phyloP scores from a whole-genome alignment of 768 basidiomycete genomes.

The Russula dissimulans region DNA sequence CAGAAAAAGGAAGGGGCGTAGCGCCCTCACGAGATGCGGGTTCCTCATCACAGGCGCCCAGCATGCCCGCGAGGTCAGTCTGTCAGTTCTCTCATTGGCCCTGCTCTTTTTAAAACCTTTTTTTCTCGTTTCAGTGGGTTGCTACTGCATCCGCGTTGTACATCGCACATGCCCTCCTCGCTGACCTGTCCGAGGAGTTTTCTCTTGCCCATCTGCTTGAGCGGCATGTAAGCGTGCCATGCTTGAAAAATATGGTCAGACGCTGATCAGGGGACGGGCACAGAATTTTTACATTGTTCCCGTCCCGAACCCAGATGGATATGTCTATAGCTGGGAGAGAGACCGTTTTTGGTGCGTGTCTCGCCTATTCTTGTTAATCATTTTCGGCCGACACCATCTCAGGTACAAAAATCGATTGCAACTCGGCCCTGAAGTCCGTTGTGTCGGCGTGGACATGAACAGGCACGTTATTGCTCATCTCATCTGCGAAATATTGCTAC shows the following conservation, averaged over 20 bases:
- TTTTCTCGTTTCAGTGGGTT: constrained; percentile 50
- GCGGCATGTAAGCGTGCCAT: constrained; percentile 32
- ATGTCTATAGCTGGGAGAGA: constrained; percentile 60
- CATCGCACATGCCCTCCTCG: constrained; percentile 58
- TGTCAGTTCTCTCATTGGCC: background rate
- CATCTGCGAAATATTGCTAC: background rate
- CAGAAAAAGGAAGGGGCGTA: constrained; percentile 1
- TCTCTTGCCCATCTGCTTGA: constrained; percentile 44
- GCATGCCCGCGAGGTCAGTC: constrained; percentile 63
- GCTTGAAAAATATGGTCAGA: background rate
- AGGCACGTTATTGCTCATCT: constrained; percentile 31
- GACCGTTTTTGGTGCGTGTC: constrained; percentile 53
- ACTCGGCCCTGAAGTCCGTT: constrained; percentile 39
- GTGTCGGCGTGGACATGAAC: constrained; percentile 73
- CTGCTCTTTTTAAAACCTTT: background rate
- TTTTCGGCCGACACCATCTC: background rate
- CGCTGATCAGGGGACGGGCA: background rate
- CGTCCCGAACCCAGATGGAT: constrained; percentile 62
- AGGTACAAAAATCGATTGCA: constrained; percentile 67
- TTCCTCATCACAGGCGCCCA: constrained; percentile 66
- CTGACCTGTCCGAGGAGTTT: constrained; percentile 36
- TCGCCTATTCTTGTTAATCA: background rate
- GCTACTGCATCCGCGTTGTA: constrained; percentile 67
- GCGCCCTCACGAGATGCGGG: constrained; percentile 33
- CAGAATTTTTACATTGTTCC: constrained; percentile 63